Evolutionary conservation across 2,329 filamentous ascomycete species (phyloP), one percentile per base, ranked within the genome.

Genomic region (Talaromyces islandicus): DNA sequence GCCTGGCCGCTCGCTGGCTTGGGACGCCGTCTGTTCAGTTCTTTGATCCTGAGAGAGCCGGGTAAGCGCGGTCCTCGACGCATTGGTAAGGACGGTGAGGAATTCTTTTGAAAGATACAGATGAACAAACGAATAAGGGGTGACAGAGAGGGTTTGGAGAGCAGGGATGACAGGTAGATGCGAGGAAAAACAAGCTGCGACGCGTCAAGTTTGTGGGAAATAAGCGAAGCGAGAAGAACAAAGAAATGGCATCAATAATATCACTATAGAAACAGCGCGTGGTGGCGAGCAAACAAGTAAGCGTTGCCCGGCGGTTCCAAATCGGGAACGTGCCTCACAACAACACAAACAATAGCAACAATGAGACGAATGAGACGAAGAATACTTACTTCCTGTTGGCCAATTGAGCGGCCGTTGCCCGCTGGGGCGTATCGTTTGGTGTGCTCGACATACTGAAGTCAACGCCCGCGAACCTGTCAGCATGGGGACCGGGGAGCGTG

Each of bases 331-430:
- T 19, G 43, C n/a, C 43, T 46, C 24, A 10, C 21, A 27, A 17
- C 24, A 32, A 21, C 2, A 41, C 11, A 19, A 27, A 57, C 57
- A 56, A 56, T 17, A 52, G n/a, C 41, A 56, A 55, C 27, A 29
- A 54, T 53, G 52, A 51, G 17, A 25, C 43, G 43, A 54, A 57
- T 24, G n/a, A 32, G 56, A 60, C 50, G 35, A 19, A 24, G 17
- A 62, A 65, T 56, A 83, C 82, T 78, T 75, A 84, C 82, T 79
- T 83, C 73, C 82, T 78, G 62, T 70, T 73, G 32, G 82, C 81
- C 71, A 83, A 56, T 71, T 84, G 81, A 43, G 81, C 81, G 43
- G 81, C 81, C 29, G 81, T 83, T 35, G 82, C 81, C 70, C 76
- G 77, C 65, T 78, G 75, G 27, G 78, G 77, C 65, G 75, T 73